phyloP scores from a whole-genome alignment of 306 rosid species.

The Calophaca sinica region DNA sequence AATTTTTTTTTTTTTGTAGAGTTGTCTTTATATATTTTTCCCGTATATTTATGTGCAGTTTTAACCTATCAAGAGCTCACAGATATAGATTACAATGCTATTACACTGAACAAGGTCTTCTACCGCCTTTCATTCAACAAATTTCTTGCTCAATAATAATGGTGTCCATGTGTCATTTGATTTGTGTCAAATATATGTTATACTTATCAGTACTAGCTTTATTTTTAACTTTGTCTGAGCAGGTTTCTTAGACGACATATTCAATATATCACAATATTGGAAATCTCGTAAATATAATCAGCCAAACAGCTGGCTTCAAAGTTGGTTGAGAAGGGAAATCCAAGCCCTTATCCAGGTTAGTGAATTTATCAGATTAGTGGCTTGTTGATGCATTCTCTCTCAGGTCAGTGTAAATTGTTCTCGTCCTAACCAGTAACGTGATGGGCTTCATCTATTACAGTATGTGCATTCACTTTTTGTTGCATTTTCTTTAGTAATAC shows the following conservation, averaged over 20 bases:
- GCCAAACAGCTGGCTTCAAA: constrained; percentile 76
- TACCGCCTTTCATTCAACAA: constrained; percentile 33
- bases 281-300: constrained; percentile 66
- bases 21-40: constrained; percentile 33
- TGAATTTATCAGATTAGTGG: constrained; percentile 29
- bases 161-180: constrained; percentile 1
- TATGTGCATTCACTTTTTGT: constrained; percentile 14
- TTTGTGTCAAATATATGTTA: constrained; percentile 22
- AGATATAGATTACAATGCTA: constrained; percentile 88
- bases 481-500: not conserved
- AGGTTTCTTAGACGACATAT: constrained; percentile 75
- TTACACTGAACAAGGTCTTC: constrained; percentile 83
- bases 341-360: constrained; percentile 83
- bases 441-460: not conserved
- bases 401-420: constrained; percentile 9
- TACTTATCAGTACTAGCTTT: constrained; percentile 1
- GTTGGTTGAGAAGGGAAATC: constrained; percentile 89
- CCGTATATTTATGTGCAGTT: constrained; percentile 57
- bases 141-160: constrained; percentile 30
- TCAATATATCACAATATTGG: constrained; percentile 69
- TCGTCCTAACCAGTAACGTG: not conserved
- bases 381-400: constrained; percentile 24
- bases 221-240: constrained; percentile 38
- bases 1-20: constrained; percentile 18
- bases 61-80: constrained; percentile 72